A percentile compares a stretch with the other conserved stretches of the same genome.
phyloP scores from a whole-genome alignment of 2,329 filamentous ascomycete genomes.

The Alternaria sp. region DNA sequence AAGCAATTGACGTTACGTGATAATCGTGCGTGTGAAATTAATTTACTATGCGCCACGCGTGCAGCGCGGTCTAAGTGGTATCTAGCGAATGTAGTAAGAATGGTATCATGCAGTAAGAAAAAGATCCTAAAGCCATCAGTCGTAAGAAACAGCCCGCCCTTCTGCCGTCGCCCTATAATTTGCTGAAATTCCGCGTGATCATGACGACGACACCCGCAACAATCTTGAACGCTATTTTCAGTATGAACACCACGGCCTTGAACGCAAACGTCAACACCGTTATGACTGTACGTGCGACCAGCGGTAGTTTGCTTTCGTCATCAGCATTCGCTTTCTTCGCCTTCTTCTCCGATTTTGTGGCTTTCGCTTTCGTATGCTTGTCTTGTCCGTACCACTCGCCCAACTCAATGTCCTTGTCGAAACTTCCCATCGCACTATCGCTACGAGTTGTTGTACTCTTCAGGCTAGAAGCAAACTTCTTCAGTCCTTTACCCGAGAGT shows the following conservation, averaged over 20 bases:
- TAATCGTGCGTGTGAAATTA: background rate
- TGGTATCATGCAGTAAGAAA: constrained; percentile 11
- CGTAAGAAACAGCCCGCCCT: background rate
- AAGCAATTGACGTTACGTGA: background rate
- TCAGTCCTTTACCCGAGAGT: constrained; percentile 20
- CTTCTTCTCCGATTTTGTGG: constrained; percentile 32
- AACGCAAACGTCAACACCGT: constrained; percentile 50
- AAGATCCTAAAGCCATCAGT: background rate
- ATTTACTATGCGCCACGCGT: background rate
- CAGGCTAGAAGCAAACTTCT: constrained; percentile 31
- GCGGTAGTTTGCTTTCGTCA: constrained; percentile 47
- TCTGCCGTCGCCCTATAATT: constrained; percentile 27
- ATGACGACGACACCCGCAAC: constrained; percentile 49
- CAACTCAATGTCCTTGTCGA: constrained; percentile 48
- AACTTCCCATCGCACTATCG: constrained; percentile 24
- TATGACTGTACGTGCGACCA: constrained; percentile 49
- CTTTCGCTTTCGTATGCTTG: constrained; percentile 14
- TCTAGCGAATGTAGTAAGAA: constrained; percentile 13
- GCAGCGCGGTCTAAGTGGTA: background rate
- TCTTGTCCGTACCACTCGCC: constrained; percentile 47
- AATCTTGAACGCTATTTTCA: constrained; percentile 52
- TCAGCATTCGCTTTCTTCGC: constrained; percentile 36
- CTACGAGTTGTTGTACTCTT: constrained; percentile 22
- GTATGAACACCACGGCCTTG: constrained; percentile 51
- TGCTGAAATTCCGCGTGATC: constrained; percentile 45